Percentiles rank a stretch among this genome's conserved stretches.
Evolutionary conservation across 345 rosid species (phyloP).

Genomic region (Citrus reticulata): DNA sequence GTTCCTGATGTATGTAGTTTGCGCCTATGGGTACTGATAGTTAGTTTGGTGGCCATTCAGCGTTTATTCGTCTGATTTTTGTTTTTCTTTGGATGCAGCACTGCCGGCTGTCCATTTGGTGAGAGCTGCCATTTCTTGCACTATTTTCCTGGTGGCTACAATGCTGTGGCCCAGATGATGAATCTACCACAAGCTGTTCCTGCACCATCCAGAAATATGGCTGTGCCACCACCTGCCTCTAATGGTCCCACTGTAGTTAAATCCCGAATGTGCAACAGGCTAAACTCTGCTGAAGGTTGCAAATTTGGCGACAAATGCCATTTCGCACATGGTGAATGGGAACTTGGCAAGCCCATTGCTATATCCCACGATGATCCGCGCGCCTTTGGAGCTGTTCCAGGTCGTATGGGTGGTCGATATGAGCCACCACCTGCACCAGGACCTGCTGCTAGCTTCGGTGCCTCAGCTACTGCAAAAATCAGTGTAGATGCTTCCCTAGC

Average conservation of each 20-base stretch:
- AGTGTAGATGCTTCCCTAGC: constrained; percentile 84
- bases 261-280: constrained; percentile 63
- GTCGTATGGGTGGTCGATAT: constrained; percentile 41
- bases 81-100: constrained; percentile 42
- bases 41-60: neutral
- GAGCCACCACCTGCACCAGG: constrained; percentile 37
- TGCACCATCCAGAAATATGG: constrained; percentile 46
- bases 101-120: constrained; percentile 88
- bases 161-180: constrained; percentile 76
- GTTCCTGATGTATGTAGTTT: neutral
- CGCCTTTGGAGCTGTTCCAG: constrained; percentile 37
- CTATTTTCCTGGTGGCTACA: constrained; percentile 77
- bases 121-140: constrained; percentile 90
- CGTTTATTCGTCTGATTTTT: neutral
- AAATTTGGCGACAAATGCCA: constrained; percentile 69
- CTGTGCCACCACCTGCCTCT: constrained; percentile 26
- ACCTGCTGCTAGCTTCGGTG: constrained; percentile 69
- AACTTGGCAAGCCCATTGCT: constrained; percentile 47
- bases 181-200: constrained; percentile 47
- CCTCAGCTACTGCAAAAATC: constrained; percentile 76
- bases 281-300: constrained; percentile 62
- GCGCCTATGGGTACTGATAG: neutral
- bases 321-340: constrained; percentile 83
- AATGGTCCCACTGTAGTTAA: constrained; percentile 42
- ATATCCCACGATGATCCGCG: constrained; percentile 49